These are phyloP conservation scores for Penicillium maclennaniae DNA, from an alignment of 495 filamentous ascomycete species.

Conservation along the genomic window DNA sequence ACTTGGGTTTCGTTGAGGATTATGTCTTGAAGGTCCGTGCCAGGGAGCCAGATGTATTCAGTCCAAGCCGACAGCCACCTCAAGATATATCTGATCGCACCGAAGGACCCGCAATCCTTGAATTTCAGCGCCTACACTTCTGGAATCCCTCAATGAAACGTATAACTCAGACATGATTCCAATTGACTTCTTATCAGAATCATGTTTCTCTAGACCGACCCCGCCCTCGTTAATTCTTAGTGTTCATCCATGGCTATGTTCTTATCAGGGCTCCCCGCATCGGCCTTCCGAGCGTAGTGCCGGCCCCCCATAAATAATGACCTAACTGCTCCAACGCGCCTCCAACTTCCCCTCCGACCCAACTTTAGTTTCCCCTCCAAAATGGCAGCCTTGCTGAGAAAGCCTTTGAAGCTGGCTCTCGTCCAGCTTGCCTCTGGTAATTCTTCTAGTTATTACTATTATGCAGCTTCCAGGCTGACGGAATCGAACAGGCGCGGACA, in stretches of 20 bases:
- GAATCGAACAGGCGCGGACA: constrained; percentile 63
- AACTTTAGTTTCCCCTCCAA: constrained; percentile 1
- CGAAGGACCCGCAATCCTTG: too few species aligned
- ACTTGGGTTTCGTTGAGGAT: too few species aligned
- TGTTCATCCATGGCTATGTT: not conserved
- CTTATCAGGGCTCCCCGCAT: constrained; percentile 3
- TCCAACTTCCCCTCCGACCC: not conserved
- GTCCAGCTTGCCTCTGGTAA: constrained; percentile 73
- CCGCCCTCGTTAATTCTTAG: not conserved
- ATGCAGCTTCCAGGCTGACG: not conserved
- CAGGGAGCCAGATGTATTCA: too few species aligned
- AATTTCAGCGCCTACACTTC: too few species aligned
- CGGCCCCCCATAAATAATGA: not conserved
- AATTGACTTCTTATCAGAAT: not conserved
- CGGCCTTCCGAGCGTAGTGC: constrained; percentile 1
- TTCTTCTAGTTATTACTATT: not conserved
- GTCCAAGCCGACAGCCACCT: too few species aligned
- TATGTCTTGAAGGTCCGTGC: too few species aligned
- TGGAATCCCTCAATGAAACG: not conserved
- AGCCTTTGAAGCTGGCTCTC: constrained; percentile 76
- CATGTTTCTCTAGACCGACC: not conserved
- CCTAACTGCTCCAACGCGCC: not conserved
- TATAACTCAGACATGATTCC: not conserved
- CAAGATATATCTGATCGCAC: too few species aligned
- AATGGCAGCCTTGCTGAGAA: constrained; percentile 59